These are phyloP conservation scores for Chlamydomonas schloesseri DNA, from an alignment of 139 green algal genomes.

Conservation along the genomic window DNA sequence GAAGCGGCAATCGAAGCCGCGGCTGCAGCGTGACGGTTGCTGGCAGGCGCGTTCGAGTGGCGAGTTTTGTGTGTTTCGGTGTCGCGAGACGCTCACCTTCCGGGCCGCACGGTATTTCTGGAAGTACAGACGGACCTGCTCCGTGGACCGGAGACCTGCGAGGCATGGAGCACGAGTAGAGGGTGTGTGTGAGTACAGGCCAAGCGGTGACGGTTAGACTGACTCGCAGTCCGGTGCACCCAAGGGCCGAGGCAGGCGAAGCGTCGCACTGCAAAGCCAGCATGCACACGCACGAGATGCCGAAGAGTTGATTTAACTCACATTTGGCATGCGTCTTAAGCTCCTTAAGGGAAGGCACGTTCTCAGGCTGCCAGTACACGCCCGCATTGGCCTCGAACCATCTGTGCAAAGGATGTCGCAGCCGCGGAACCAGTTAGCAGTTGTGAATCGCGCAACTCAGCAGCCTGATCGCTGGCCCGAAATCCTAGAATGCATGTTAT, in stretches of 20 bases:
- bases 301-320: background rate
- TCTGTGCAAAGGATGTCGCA: background rate
- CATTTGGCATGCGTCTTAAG: constrained; percentile 37
- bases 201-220: too few relatives aligned
- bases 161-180: background rate
- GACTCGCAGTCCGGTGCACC: too few relatives aligned
- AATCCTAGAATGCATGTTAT: too few relatives aligned
- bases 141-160: constrained; percentile 13
- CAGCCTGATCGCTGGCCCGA: too few relatives aligned
- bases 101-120: constrained; percentile 10
- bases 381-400: constrained; percentile 21
- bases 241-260: too few relatives aligned
- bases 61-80: too few relatives aligned
- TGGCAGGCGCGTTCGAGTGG: background rate
- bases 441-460: too few relatives aligned
- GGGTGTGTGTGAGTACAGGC: too few relatives aligned
- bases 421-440: too few relatives aligned
- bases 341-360: constrained; percentile 24
- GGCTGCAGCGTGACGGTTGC: background rate
- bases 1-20: too few relatives aligned
- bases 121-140: constrained; percentile 40
- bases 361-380: background rate
- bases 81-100: background rate
- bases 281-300: too few relatives aligned
- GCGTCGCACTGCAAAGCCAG: too few relatives aligned